Evolutionary conservation across 176 grass and related monocot genomes (phyloP), one percentile per base, ranked within the genome.

Genomic region (Dactylis glomerata): DNA sequence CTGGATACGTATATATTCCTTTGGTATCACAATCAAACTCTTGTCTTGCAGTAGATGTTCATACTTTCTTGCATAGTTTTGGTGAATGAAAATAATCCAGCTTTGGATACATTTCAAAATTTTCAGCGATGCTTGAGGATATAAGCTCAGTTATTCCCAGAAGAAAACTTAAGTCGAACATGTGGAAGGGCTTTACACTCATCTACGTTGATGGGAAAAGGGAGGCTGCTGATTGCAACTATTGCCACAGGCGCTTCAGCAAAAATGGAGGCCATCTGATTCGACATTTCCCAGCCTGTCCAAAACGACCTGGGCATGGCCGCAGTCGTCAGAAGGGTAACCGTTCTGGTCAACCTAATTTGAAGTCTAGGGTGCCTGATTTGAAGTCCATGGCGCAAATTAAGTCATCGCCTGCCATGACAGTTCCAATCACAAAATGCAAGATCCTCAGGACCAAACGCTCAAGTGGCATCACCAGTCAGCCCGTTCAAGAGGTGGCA

Each of bases 251-350:
- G 30, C 88, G 84, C 46, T 75, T 87, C 12, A 83, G 57, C 68
- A 75, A 58, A 16, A 74, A 75, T 68, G 86, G 88, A 90, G 83
- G 84, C 67, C 84, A 90, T 90, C 56, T 90, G 46, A 67, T 17
- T 46, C 84, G 88, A 41, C 88, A 90, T 83, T 57, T 83, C 49
- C 80, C 74, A 73, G 73, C 84, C 38, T 90, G 84, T 78, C 38
- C 70, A 56, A 76, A 75, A 80, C 64, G 73, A 87, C 47, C 5
- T 47, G 79, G 47, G 64, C 46, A 28, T 46, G 52, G 19, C 30
- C 51, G 30, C 13, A 76, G 3, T 77, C 51, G 71, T 79, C 54
- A 90, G 44, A 86, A 82, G 15, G 64, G 72, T 64, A 70, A 52
- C 33, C 42, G 63, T 41, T 82, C 34, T 26, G 78, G 63, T 63